Evolutionary conservation across 306 rosid species (phyloP).

Genomic region (Alnus glutinosa): DNA sequence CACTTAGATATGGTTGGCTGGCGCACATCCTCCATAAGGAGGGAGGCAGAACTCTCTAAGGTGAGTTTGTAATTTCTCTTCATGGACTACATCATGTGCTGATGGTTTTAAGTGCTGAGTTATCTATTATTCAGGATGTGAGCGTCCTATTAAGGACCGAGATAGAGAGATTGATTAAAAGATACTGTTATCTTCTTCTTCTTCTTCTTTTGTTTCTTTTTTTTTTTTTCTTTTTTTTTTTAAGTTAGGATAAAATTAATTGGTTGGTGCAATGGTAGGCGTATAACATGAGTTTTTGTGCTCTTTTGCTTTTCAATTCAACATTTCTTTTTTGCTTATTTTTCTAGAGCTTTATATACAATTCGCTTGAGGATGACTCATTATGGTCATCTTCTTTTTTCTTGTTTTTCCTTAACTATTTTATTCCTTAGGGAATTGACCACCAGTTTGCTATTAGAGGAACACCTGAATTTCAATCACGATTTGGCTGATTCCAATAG

Average conservation of each 20-base stretch:
- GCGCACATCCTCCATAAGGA: constrained; percentile 98
- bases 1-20: constrained; percentile 94
- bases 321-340: background rate
- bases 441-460: background rate
- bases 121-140: background rate
- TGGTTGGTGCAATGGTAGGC: background rate
- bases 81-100: constrained; percentile 21
- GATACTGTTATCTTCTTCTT: background rate
- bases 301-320: too few relatives aligned
- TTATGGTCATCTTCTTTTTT: background rate
- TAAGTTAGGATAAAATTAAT: too few relatives aligned
- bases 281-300: too few relatives aligned
- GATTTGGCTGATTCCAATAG: background rate
- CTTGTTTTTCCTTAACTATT: background rate
- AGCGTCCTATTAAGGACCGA: background rate
- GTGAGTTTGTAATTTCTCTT: constrained; percentile 46
- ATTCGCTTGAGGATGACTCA: background rate
- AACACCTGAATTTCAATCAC: background rate
- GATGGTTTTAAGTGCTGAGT: constrained; percentile 8
- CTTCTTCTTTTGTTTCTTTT: background rate
- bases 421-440: background rate
- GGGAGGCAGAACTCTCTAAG: constrained; percentile 75
- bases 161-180: background rate
- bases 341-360: background rate
- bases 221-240: too few relatives aligned